phyloP scores from a whole-genome alignment of 148 eudicot genomes.

The Heliamphora exappendiculata region DNA sequence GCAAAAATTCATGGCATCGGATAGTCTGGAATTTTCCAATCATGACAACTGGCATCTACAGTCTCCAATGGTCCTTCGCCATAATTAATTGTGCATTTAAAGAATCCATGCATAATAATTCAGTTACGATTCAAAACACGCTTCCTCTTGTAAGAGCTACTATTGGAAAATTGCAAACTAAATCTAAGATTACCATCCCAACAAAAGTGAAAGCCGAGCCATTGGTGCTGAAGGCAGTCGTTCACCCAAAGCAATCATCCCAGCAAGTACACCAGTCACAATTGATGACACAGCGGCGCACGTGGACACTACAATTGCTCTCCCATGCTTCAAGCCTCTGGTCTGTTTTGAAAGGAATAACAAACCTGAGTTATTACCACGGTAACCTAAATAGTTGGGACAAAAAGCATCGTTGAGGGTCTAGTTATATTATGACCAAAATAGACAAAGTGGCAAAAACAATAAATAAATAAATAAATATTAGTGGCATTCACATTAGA shows the following conservation, averaged over 20 bases:
- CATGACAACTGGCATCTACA: not conserved
- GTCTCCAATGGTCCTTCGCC: not conserved
- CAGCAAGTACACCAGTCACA: slow-evolving; percentile 91
- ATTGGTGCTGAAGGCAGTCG: slow-evolving; percentile 75
- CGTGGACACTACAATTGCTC: slow-evolving; percentile 94
- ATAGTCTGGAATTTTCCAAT: not conserved
- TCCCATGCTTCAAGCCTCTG: slow-evolving; percentile 93
- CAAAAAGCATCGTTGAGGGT: not conserved
- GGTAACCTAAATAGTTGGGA: not conserved
- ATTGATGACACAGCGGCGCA: slow-evolving; percentile 98
- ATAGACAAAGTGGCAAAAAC: not conserved
- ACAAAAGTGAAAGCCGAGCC: slow-evolving; percentile 58
- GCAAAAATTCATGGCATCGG: not conserved
- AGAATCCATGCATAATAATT: not conserved
- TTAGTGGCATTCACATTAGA: not conserved
- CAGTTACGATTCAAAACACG: not conserved
- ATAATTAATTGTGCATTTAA: not conserved
- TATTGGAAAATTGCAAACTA: not conserved
- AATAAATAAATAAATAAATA: not conserved
- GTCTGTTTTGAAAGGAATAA: slow-evolving; percentile 45
- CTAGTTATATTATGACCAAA: not conserved
- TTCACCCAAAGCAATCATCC: slow-evolving; percentile 95
- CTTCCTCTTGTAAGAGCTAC: not conserved
- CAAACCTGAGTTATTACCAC: slow-evolving; percentile 7
- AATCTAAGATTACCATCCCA: slow-evolving; percentile 68